Percentiles rank a stretch among this genome's conserved stretches.
Evolutionary conservation across 352 stramenopile species (phyloP).

Genomic region (Globisporangium lucens): DNA sequence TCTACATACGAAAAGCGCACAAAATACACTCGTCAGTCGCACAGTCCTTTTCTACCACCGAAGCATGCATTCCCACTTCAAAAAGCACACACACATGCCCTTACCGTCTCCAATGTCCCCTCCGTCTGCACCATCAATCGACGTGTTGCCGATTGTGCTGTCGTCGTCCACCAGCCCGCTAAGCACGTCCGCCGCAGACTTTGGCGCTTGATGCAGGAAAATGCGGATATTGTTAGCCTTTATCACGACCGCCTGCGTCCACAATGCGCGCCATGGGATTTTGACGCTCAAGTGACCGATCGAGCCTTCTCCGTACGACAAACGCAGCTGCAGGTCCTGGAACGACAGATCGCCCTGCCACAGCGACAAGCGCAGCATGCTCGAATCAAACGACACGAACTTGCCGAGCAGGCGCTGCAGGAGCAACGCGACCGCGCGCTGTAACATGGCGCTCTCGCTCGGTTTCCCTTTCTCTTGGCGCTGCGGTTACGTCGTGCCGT

Average conservation of each 20-base stretch:
- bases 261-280: constrained; percentile 82
- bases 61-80: not conserved
- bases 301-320: constrained; percentile 73
- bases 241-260: constrained; percentile 80
- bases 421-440: constrained; percentile 77
- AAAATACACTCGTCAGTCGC: not conserved
- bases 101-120: constrained; percentile 38
- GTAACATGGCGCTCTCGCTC: constrained; percentile 48
- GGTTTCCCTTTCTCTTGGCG: not conserved
- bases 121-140: constrained; percentile 21
- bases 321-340: constrained; percentile 70
- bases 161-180: constrained; percentile 23
- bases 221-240: constrained; percentile 72
- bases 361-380: constrained; percentile 78
- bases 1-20: constrained; percentile 23
- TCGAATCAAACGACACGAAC: constrained; percentile 87
- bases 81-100: not conserved
- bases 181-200: constrained; percentile 12
- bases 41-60: not conserved
- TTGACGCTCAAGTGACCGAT: constrained; percentile 80
- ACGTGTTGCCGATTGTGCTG: constrained; percentile 14
- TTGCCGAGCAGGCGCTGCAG: constrained; percentile 86
- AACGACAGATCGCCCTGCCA: constrained; percentile 87
- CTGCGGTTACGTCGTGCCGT: not conserved
- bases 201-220: constrained; percentile 57